phyloP scores from a whole-genome alignment of 139 green algal species.

The Spirogloea muscicola region DNA sequence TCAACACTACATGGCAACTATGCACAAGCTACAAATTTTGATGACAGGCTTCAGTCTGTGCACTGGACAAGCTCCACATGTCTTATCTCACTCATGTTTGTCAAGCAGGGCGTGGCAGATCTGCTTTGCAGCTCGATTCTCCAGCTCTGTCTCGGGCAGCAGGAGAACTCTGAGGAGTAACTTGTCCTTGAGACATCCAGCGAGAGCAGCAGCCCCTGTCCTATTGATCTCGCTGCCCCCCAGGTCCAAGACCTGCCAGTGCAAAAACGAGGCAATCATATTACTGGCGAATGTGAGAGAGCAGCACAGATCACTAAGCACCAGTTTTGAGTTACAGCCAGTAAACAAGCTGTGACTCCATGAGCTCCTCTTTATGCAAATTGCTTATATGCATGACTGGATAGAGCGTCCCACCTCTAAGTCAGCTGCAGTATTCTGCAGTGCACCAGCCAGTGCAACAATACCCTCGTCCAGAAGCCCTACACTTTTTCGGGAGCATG shows the following conservation, averaged over 20 bases:
- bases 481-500: too few species aligned
- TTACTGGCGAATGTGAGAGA: too few species aligned
- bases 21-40: too few species aligned
- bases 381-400: too few species aligned
- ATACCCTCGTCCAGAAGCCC: background rate
- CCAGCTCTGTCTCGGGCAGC: conserved; percentile 29
- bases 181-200: background rate
- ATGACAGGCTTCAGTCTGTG: too few species aligned
- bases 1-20: too few species aligned
- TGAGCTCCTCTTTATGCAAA: too few species aligned
- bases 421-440: background rate
- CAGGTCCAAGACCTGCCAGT: conserved; percentile 24
- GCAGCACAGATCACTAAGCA: too few species aligned
- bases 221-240: conserved; percentile 17
- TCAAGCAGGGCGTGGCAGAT: background rate
- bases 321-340: too few species aligned
- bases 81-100: background rate
- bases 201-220: background rate
- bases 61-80: too few species aligned
- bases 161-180: conserved; percentile 1
- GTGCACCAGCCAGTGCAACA: background rate
- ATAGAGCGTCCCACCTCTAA: conserved; percentile 11
- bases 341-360: too few species aligned
- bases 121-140: background rate
- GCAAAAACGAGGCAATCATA: background rate